Evolutionary conservation across 2,329 filamentous ascomycete genomes (phyloP), one percentile per base, ranked within the genome.

Genomic region (Pseudocercospora musae): DNA sequence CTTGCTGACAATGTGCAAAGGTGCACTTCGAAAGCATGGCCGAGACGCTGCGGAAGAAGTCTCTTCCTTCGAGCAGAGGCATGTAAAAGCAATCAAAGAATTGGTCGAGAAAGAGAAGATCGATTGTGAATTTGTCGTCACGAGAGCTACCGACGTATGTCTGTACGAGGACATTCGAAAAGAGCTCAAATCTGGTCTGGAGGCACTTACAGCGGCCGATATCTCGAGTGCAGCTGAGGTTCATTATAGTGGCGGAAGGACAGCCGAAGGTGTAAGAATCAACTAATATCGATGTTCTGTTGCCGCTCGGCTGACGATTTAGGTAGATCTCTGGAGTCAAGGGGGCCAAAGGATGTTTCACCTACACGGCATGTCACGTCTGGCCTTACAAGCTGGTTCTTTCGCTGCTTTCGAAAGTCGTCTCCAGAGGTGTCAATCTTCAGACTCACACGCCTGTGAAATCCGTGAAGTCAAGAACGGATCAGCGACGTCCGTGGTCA

Each of bases 401-500:
- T 6, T 65, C 69, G 27, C 59, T 72, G 9, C 64, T 72, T 11
- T 56, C 59, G 3, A 68, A 66, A 53, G 63, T 70, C 7, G 58
- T 71, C 7, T 53, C 65, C 13, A 84, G 0, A 86, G 65, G 62
- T 9, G 86, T 92, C 68, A 92, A 92, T 69, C 79, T 93, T 21
- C 89, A 92, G 75, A 92, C 89, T 3, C 85, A 82, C 60, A 92
- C 90, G 6, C 84, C 88, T 0, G 89, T 87, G 1, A 84, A 68
- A 71, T 91, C 37, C 91, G 88, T 89, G 90, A 91, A 0, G 93
- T 94, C 75, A 93, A 92, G 15, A 20, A 42, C 40, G 11, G 29
- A 46, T 13, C n/a, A 49, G 20, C 58, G 27, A 18, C 21, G 13
- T 52, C 44, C 21, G 20, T 69, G 67, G 67, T 60, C 58, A 15